Conservation (phyloP, 495 filamentous ascomycete genomes). For the Penicillium chermesinum region DNA sequence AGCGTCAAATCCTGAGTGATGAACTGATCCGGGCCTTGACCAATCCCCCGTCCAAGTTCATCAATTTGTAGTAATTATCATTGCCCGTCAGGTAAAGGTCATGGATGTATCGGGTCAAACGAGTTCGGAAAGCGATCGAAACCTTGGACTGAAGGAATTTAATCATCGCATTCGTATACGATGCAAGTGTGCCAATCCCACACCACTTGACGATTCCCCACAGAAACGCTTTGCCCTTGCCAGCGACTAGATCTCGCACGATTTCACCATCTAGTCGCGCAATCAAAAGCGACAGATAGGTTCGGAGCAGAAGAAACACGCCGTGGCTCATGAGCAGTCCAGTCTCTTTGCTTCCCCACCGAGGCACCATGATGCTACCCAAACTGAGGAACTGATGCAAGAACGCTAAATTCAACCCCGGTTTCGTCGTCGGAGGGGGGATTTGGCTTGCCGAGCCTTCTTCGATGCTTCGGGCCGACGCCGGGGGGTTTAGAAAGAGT, state of each 20-base stretch:
- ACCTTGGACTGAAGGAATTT: constrained; percentile 98
- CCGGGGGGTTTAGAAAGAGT: constrained; percentile 85
- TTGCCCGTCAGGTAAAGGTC: constrained; percentile 93
- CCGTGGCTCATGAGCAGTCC: constrained; percentile 79
- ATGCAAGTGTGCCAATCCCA: constrained; percentile 67
- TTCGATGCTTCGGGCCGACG: constrained; percentile 68
- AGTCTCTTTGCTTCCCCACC: constrained; percentile 92
- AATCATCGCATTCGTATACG: constrained; percentile 94
- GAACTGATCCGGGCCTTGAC: constrained; percentile 90
- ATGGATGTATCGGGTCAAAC: constrained; percentile 94
- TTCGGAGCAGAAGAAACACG: constrained; percentile 66
- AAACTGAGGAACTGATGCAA: constrained; percentile 94
- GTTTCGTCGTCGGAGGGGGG: constrained; percentile 81
- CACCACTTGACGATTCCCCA: constrained; percentile 87
- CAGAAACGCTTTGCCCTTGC: constrained; percentile 81
- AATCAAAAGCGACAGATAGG: constrained; percentile 89
- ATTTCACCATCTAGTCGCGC: constrained; percentile 94
- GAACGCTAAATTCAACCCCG: constrained; percentile 95
- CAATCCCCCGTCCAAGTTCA: constrained; percentile 93
- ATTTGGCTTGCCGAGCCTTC: constrained; percentile 58
- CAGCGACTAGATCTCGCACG: constrained; percentile 89
- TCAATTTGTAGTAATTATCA: constrained; percentile 92
- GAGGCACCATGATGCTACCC: constrained; percentile 93
- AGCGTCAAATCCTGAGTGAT: constrained; percentile 96
- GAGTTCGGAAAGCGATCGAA: constrained; percentile 95